Evolutionary conservation across 305 asterid genomes (phyloP).

Genomic region (Striga hermonthica): DNA sequence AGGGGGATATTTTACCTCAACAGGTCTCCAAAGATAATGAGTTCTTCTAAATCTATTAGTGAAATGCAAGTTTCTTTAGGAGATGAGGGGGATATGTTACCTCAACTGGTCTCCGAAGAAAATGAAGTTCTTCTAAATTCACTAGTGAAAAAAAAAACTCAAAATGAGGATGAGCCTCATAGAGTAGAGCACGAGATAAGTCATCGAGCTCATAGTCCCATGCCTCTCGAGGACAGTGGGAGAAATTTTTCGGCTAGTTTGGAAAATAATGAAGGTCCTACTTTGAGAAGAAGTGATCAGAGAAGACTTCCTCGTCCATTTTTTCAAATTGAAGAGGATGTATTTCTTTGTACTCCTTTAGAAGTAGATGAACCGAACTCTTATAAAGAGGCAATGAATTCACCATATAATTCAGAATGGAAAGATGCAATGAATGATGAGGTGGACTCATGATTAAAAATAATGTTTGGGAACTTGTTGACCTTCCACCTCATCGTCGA

Average conservation of each 20-base stretch:
- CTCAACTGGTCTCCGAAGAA: not conserved
- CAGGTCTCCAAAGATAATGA: not conserved
- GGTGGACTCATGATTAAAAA: not conserved
- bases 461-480: slow-evolving; percentile 1
- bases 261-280: too few species aligned
- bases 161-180: not conserved
- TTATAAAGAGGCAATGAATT: not conserved
- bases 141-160: not conserved
- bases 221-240: not conserved
- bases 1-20: not conserved
- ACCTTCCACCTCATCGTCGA: not conserved
- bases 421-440: not conserved
- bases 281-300: not conserved
- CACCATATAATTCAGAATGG: not conserved
- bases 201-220: not conserved
- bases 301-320: not conserved
- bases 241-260: not conserved
- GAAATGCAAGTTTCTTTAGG: not conserved
- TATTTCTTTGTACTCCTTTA: not conserved
- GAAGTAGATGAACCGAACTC: not conserved
- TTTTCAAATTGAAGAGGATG: not conserved
- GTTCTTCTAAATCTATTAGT: not conserved
- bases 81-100: not conserved
- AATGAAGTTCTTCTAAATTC: not conserved
- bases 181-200: not conserved